Evolutionary conservation across 139 green algal species (phyloP).

Genomic region (Pseudopediastrum boryanum): DNA sequence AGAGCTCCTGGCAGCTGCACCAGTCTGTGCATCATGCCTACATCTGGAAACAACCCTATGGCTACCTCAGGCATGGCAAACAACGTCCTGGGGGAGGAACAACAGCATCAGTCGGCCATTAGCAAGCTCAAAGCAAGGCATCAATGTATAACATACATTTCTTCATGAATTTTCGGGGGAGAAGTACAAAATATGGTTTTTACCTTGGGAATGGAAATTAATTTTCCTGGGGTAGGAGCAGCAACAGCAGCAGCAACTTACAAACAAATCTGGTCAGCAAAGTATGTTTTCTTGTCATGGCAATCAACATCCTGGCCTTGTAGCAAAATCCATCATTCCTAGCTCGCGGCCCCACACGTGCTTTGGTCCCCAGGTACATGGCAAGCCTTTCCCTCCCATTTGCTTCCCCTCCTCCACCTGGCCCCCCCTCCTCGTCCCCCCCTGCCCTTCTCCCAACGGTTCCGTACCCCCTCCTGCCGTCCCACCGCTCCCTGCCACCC

Average conservation of each 20-base stretch:
- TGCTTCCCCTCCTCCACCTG: too few relatives aligned
- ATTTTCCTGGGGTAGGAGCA: neutral
- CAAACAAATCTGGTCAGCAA: too few relatives aligned
- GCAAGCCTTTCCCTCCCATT: too few relatives aligned
- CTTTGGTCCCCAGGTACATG: too few relatives aligned
- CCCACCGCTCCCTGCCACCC: too few relatives aligned
- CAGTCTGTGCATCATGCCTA: constrained; percentile 67
- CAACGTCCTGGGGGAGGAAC: constrained; percentile 67
- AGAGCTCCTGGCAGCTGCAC: constrained; percentile 58
- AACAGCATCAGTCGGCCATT: neutral
- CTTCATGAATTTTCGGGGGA: neutral
- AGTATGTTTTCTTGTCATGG: too few relatives aligned
- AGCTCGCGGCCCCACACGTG: too few relatives aligned
- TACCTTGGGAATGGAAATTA: neutral
- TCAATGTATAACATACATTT: neutral
- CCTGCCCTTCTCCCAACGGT: too few relatives aligned
- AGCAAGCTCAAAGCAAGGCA: neutral
- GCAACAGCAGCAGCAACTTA: neutral
- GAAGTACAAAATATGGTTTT: neutral
- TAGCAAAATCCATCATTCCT: too few relatives aligned
- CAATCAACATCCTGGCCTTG: too few relatives aligned
- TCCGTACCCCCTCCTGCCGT: too few relatives aligned
- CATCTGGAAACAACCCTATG: constrained; percentile 96
- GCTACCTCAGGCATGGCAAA: constrained; percentile 98
- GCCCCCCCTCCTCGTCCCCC: too few relatives aligned